Evolutionary conservation across 495 filamentous ascomycete species (phyloP).

Genomic region (Trichoderma erinaceum): DNA sequence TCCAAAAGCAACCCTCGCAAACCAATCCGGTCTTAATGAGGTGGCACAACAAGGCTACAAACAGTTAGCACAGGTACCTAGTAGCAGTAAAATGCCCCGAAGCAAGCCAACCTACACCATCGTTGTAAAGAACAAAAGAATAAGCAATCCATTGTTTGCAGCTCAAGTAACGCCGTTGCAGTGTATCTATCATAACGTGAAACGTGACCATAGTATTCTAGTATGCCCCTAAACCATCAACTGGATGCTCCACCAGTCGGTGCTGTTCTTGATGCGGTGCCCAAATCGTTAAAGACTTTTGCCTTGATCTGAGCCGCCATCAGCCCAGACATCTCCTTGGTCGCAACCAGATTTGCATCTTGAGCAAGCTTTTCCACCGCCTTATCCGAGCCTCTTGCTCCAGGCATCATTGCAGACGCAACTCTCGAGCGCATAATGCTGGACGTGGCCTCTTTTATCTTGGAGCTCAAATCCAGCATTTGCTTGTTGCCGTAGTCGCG

Average conservation of each 20-base stretch:
- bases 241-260: not conserved
- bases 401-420: constrained; percentile 13
- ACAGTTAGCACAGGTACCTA: too few species aligned
- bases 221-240: not conserved
- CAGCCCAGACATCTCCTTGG: constrained; percentile 80
- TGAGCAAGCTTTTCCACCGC: constrained; percentile 74
- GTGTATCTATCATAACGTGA: not conserved
- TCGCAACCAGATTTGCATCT: constrained; percentile 73
- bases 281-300: constrained; percentile 70
- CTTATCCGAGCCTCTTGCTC: constrained; percentile 38
- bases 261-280: constrained; percentile 22
- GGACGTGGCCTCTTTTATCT: constrained; percentile 59
- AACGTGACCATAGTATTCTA: not conserved
- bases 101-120: too few species aligned
- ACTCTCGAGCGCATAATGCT: constrained; percentile 36
- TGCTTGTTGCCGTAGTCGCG: constrained; percentile 90
- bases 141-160: too few species aligned
- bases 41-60: too few species aligned
- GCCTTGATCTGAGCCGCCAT: constrained; percentile 79
- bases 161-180: not conserved
- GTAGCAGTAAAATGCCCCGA: too few species aligned
- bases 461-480: constrained; percentile 78
- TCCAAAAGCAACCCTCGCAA: not conserved
- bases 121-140: too few species aligned
- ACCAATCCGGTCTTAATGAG: too few species aligned